Conservation (phyloP, 1,139 yeast species). For the Saccharomyces hybrid region DNA sequence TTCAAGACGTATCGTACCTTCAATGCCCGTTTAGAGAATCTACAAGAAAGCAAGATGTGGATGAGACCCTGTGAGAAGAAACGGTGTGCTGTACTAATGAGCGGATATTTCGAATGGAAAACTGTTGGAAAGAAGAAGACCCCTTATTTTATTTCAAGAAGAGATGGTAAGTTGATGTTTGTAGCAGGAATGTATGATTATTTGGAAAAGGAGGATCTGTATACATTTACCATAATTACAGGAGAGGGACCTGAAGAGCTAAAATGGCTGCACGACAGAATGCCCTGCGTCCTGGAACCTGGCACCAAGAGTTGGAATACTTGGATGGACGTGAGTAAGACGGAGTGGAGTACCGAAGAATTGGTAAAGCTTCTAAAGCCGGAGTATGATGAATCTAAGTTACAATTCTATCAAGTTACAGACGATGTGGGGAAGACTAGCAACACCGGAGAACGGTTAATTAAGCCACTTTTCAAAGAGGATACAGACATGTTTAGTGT, state of each 20-base stretch:
- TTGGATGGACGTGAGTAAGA: conserved; percentile 47
- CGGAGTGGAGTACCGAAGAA: conserved; percentile 38
- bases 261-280: conserved; percentile 65
- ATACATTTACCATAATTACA: conserved; percentile 67
- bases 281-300: conserved; percentile 65
- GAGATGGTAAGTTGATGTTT: conserved; percentile 46
- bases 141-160: conserved; percentile 61
- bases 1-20: conserved; percentile 40
- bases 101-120: conserved; percentile 84
- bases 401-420: conserved; percentile 51
- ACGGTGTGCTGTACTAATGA: conserved; percentile 65
- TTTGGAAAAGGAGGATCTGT: conserved; percentile 30
- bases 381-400: conserved; percentile 34
- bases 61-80: conserved; percentile 22
- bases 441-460: conserved; percentile 43
- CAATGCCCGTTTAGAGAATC: conserved; percentile 58
- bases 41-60: conserved; percentile 47
- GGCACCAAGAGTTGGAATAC: conserved; percentile 46
- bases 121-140: conserved; percentile 34
- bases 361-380: conserved; percentile 37
- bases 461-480: conserved; percentile 34
- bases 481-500: conserved; percentile 13
- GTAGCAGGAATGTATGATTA: conserved; percentile 60
- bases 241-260: conserved; percentile 56
- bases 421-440: conserved; percentile 58